phyloP scores from a whole-genome alignment of 202 grass and related monocot genomes.

The Schoenoplectus tabernaemontani region DNA sequence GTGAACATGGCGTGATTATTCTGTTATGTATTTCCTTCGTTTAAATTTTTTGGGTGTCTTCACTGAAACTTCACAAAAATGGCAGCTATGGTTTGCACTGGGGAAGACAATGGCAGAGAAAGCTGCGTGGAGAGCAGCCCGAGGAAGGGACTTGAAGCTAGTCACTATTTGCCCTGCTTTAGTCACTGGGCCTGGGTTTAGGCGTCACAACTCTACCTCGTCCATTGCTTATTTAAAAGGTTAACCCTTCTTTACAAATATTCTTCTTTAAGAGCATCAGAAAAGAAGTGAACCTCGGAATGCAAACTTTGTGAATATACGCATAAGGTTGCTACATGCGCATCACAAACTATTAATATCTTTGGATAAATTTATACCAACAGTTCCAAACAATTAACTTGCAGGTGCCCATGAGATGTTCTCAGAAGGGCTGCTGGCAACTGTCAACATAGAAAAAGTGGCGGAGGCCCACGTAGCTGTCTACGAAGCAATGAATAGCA shows the following conservation, averaged over 20 bases:
- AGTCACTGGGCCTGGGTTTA: conserved; percentile 77
- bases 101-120: conserved; percentile 96
- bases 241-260: background rate
- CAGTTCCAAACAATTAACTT: background rate
- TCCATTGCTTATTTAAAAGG: conserved; percentile 98
- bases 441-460: conserved; percentile 67
- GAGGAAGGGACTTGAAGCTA: conserved; percentile 78
- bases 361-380: conserved; percentile 7
- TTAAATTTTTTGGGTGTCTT: background rate
- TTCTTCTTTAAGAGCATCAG: background rate
- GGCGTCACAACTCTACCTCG: conserved; percentile 65
- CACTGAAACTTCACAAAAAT: background rate
- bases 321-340: background rate
- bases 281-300: background rate
- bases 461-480: conserved; percentile 70
- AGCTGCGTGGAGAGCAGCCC: conserved; percentile 71
- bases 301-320: background rate
- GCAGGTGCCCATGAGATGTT: conserved; percentile 69
- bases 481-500: conserved; percentile 79
- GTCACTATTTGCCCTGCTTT: conserved; percentile 76
- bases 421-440: conserved; percentile 56
- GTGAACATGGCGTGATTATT: conserved; percentile 39
- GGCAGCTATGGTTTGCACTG: conserved; percentile 86
- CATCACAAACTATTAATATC: background rate
- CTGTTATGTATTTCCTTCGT: background rate